A percentile compares a stretch with the other conserved stretches of the same genome.
Evolutionary conservation across 371 early-diverging fungal genomes (phyloP).

Genomic region (Mortierella sp.): DNA sequence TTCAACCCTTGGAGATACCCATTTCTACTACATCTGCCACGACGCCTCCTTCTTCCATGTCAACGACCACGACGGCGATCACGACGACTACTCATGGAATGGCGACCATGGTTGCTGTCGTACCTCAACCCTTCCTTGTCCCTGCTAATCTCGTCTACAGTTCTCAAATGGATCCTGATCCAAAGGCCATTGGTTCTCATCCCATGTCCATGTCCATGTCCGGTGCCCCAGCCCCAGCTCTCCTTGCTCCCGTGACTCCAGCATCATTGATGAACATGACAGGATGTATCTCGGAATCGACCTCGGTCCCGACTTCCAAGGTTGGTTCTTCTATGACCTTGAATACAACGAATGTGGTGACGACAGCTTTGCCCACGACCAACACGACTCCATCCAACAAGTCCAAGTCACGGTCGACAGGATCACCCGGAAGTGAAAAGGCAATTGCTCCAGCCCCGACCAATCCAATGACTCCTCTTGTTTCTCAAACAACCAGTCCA

Average conservation of each 20-base stretch:
- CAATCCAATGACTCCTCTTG: no score
- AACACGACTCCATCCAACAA: slow-evolving; percentile 1
- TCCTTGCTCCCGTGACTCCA: slow-evolving; percentile 72
- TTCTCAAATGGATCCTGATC: neutral
- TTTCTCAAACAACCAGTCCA: no score
- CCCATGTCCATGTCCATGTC: neutral
- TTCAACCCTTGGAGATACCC: slow-evolving; percentile 10
- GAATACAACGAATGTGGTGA: neutral
- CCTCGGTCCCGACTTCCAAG: slow-evolving; percentile 33
- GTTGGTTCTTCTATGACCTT: neutral
- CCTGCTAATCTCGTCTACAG: neutral
- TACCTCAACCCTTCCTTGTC: neutral
- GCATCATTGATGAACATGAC: slow-evolving; percentile 70
- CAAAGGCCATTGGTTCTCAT: neutral
- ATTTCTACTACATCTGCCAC: neutral
- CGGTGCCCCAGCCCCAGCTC: slow-evolving; percentile 40
- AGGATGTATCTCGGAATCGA: slow-evolving; percentile 16
- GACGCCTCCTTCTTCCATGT: neutral
- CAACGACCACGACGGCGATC: neutral
- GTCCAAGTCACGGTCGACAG: slow-evolving; percentile 2
- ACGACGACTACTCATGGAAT: neutral
- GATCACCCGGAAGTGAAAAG: no score
- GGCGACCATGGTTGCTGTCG: neutral
- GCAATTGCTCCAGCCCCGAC: no score
- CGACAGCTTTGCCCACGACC: neutral